These are phyloP conservation scores for Rosellinia necatrix DNA, from an alignment of 2,329 filamentous ascomycete genomes.

Conservation along the genomic window DNA sequence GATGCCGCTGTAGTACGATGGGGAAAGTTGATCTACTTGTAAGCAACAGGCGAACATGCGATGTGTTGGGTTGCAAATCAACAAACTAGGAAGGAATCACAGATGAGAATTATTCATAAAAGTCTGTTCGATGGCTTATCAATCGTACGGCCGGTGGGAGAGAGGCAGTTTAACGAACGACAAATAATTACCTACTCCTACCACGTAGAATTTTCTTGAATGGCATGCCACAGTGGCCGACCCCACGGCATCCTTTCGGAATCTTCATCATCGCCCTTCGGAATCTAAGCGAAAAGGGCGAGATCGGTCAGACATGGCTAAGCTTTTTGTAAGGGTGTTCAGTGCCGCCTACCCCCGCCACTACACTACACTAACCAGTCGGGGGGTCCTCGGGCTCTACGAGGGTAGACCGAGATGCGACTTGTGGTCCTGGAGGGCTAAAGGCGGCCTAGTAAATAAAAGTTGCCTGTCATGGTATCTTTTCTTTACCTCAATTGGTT, in stretches of 20 bases:
- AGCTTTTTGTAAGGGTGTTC: slow-evolving; percentile 5
- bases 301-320: background rate
- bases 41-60: background rate
- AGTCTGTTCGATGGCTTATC: background rate
- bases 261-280: slow-evolving; percentile 18
- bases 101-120: no score
- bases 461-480: background rate
- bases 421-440: background rate
- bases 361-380: no score
- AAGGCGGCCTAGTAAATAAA: slow-evolving; percentile 8
- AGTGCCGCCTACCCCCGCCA: background rate
- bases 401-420: background rate
- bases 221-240: slow-evolving; percentile 4
- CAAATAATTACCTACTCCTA: no score
- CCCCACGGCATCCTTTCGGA: slow-evolving; percentile 14
- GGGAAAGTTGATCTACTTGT: no score
- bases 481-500: background rate
- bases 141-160: slow-evolving; percentile 11
- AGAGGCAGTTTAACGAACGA: background rate
- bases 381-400: background rate
- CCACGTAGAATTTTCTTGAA: slow-evolving; percentile 18
- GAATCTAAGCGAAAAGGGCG: slow-evolving; percentile 12
- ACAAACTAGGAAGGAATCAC: slow-evolving; percentile 1
- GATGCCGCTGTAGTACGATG: no score
- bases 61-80: background rate